Evolutionary conservation across 176 grass and related monocot genomes (phyloP), one percentile per base, ranked within the genome.

Genomic region (Pontederia paniculata): DNA sequence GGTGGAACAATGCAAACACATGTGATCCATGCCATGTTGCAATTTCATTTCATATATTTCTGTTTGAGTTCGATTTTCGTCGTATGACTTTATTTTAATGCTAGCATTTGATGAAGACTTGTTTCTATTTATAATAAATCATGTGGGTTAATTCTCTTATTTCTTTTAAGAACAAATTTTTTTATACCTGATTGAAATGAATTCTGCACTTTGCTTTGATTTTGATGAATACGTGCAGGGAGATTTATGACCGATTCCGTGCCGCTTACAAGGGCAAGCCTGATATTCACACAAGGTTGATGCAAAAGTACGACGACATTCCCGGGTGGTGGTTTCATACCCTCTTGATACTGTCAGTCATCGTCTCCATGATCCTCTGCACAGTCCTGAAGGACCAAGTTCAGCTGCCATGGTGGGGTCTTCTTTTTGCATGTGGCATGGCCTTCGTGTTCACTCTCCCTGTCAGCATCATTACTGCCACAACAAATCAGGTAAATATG

Each of bases 351-450:
- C 20, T 60, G 22, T 75, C 78, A 43, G 12, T 78, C 17, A 69
- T 58, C 2, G 50, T 70, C 3, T 28, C 85, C 0, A 0, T 96
- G 57, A 43, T 89, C 43, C 90, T 96, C 56, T 96, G 90, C 76
- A 96, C 70, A 41, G 57, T 76, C 10, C 77, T 81, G 60, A 86
- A 89, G 50, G 42, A 76, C 31, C 81, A 95, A 76, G 76, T 95
- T 55, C 90, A 95, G 58, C 82, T 95, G 23, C 85, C 85, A 10
- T 96, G 85, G 90, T 89, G 85, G 90, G 85, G 70, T 1, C 85
- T 96, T 62, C 65, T 96, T 67, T 78, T 86, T 8, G 78, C 85
- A 68, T 86, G 82, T 10, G 76, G 22, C 12, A 55, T 96, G 47
- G 90, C 90, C 50, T 83, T 89, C 66, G 2, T 89, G 28, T 86